Evolutionary conservation across 768 basidiomycete species (phyloP).

Genomic region (Trametes cubensis): DNA sequence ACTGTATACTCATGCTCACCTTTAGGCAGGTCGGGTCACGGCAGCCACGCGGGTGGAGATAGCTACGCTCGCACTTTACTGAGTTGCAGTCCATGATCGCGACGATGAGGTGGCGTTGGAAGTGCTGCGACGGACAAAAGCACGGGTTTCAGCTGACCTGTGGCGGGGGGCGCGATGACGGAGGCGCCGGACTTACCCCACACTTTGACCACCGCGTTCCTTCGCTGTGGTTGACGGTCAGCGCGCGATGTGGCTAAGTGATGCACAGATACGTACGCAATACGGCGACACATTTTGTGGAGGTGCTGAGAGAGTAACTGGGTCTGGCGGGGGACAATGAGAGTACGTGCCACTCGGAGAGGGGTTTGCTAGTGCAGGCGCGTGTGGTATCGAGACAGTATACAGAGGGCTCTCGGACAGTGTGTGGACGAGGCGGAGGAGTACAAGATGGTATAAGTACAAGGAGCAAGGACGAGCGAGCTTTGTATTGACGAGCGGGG

Average conservation of each 20-base stretch:
- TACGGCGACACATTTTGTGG: constrained; percentile 67
- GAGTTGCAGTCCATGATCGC: constrained; percentile 79
- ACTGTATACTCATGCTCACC: constrained; percentile 46
- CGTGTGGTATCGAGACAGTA: constrained; percentile 2
- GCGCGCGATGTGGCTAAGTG: constrained; percentile 8
- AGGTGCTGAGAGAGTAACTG: neutral
- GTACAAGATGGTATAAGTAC: constrained; percentile 12
- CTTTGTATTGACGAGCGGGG: constrained; percentile 16
- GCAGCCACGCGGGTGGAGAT: constrained; percentile 60
- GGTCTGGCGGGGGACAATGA: neutral
- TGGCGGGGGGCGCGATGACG: constrained; percentile 5
- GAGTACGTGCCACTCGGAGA: constrained; percentile 12
- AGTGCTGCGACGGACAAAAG: constrained; percentile 53
- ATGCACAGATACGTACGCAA: constrained; percentile 59
- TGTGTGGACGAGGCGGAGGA: neutral
- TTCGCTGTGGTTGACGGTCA: constrained; percentile 49
- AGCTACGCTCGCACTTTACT: constrained; percentile 62
- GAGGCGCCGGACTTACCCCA: constrained; percentile 48
- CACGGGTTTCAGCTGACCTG: constrained; percentile 23
- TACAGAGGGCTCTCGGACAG: neutral
- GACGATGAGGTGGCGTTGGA: constrained; percentile 72
- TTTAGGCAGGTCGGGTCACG: constrained; percentile 55
- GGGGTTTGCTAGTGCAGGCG: neutral
- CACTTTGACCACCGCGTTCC: constrained; percentile 77
- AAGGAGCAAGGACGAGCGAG: neutral